Percentiles rank a stretch among this genome's conserved stretches.
Evolutionary conservation across 352 stramenopile species (phyloP).

Genomic region (Phytophthora pistaciae): DNA sequence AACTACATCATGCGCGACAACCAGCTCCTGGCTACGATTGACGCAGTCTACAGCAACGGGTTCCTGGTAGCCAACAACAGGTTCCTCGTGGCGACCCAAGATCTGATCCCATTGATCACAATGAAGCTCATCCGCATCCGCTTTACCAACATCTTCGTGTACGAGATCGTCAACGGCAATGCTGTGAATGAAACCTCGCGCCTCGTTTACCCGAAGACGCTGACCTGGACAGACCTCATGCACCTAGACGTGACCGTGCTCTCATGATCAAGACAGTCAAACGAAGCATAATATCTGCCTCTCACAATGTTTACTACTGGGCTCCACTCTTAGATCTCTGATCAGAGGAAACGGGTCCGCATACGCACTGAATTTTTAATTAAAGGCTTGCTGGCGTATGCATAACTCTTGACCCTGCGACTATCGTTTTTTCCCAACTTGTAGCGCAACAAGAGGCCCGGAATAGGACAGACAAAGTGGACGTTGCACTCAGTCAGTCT

Average conservation of each 20-base stretch:
- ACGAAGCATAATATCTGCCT: too few relatives aligned
- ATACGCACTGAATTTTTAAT: too few relatives aligned
- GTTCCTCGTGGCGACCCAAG: constrained; percentile 45
- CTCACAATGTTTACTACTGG: too few relatives aligned
- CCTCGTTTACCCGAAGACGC: constrained; percentile 40
- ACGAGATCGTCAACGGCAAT: constrained; percentile 38
- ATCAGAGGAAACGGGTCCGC: too few relatives aligned
- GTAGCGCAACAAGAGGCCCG: not conserved
- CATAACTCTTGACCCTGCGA: too few relatives aligned
- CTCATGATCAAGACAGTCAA: constrained; percentile 5
- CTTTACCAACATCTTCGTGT: constrained; percentile 53
- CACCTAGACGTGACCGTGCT: constrained; percentile 34
- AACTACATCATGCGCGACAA: constrained; percentile 42
- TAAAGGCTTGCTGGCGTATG: too few relatives aligned
- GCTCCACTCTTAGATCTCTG: too few relatives aligned
- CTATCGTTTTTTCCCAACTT: too few relatives aligned
- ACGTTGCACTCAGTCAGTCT: not conserved
- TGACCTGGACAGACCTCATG: constrained; percentile 38
- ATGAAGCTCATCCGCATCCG: constrained; percentile 49
- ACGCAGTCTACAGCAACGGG: constrained; percentile 52
- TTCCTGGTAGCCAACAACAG: constrained; percentile 54
- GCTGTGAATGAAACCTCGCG: constrained; percentile 39
- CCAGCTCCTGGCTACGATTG: constrained; percentile 41
- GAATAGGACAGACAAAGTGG: not conserved
- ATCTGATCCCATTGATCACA: constrained; percentile 43